Evolutionary conservation across 495 filamentous ascomycete species (phyloP), one percentile per base, ranked within the genome.

Genomic region (Hypomontagnella submonticulosa): DNA sequence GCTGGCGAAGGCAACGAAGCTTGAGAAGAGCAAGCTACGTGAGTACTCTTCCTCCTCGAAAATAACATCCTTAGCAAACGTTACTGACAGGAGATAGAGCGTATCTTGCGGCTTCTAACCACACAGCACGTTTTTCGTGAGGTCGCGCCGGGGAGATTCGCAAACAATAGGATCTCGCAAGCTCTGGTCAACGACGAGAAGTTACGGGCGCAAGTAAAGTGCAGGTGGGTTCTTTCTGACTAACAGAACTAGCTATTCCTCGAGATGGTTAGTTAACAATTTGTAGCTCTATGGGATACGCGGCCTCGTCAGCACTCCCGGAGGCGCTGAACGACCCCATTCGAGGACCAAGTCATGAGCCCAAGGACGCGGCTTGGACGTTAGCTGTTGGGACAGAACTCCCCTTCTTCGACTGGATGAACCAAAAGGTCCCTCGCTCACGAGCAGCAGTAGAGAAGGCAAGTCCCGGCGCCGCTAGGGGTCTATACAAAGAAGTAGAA

Each of bases 401-500:
- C n/a, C 20, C 73, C 0, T 69, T 69, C 8, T 78, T 77, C 71
- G 72, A 77, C n/a, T 79, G 77, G 77, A 63, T 79, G 43, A 73
- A 73, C 27, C 44, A 77, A 51, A 69, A 63, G 20, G 61, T 72
- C 11, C 64, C 67, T 18, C 40, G 37, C 4, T 62, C 69, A n/a
- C 46, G 63, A 7, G 38, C 59, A 11, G 73, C 59, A 6, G 69
- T 40, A n/a, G 66, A 69, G 19, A 69, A 63, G 42, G 66, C 55
- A 4, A 69, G 66, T n/a, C 66, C 66, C 2, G 59, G 66, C 9
- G 66, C 66, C 8, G 66, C 60, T 9, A 69, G 66, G 30, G 66
- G 42, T 1, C n/a, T 23, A 0, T 63, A 63, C 13, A 49, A 69
- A 33, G 32, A 48, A 16, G 55, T 60, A 41, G 66, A 63, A 30